phyloP scores from a whole-genome alignment of 2,329 filamentous ascomycete genomes.

The Keithomyces neogunnii region DNA sequence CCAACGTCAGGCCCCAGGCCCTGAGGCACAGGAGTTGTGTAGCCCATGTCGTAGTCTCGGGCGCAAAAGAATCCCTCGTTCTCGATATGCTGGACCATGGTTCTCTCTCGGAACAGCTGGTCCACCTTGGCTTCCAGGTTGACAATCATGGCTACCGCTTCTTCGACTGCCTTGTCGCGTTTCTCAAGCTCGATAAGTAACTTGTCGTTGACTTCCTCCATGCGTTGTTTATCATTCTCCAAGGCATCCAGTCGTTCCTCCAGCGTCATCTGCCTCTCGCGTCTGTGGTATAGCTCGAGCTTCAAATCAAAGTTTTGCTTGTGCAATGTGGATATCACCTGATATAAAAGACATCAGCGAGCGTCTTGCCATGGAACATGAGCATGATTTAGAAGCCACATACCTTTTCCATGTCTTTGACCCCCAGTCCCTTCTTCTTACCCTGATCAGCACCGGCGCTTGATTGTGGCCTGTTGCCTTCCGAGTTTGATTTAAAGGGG shows the following conservation, averaged over 20 bases:
- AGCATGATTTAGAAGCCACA: conserved; percentile 9
- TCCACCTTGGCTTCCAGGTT: conserved; percentile 52
- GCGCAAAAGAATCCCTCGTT: conserved; percentile 26
- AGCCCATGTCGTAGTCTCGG: conserved; percentile 21
- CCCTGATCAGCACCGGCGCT: conserved; percentile 29
- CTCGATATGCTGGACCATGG: conserved; percentile 44
- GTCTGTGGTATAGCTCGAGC: conserved; percentile 60
- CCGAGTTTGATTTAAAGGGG: conserved; percentile 26
- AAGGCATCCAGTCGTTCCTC: conserved; percentile 50
- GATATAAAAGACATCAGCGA: not conserved
- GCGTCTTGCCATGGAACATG: not conserved
- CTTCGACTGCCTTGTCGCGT: conserved; percentile 61
- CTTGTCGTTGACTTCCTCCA: conserved; percentile 49
- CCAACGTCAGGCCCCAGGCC: conserved; percentile 10
- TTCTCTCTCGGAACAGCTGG: conserved; percentile 42
- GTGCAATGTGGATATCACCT: conserved; percentile 59
- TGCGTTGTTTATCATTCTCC: conserved; percentile 43
- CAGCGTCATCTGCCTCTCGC: conserved; percentile 52
- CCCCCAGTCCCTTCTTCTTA: conserved; percentile 48
- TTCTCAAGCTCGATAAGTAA: conserved; percentile 55
- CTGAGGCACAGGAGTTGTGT: conserved; percentile 14
- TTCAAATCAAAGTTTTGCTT: conserved; percentile 75
- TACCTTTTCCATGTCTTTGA: conserved; percentile 62
- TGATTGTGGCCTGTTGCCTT: conserved; percentile 33
- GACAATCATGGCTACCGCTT: conserved; percentile 63